Evolutionary conservation across 2,329 filamentous ascomycete genomes (phyloP).

Genomic region (Phaeosphaeria sp.): DNA sequence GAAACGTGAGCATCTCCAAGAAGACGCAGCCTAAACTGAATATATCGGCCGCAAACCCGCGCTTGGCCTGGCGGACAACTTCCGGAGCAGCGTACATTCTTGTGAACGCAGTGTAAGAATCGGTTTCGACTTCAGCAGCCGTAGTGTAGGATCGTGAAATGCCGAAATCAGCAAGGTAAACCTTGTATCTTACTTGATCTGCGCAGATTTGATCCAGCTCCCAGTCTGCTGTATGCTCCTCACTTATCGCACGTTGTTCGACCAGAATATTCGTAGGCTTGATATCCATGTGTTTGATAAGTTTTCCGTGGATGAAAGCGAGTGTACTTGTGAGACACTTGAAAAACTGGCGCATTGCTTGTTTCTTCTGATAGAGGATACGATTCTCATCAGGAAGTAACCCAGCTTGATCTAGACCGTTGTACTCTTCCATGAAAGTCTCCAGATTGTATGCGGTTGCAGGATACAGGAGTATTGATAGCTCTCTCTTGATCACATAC

Average conservation of each 20-base stretch:
- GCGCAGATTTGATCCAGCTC: too few species aligned
- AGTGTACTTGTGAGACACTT: background rate
- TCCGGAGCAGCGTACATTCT: constrained; percentile 6
- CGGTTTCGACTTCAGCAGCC: background rate
- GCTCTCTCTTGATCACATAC: background rate
- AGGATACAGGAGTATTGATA: background rate
- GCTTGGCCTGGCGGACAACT: constrained; percentile 1
- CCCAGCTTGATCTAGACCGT: background rate
- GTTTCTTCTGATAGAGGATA: constrained; percentile 13
- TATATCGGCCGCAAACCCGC: background rate
- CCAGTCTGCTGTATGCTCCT: background rate
- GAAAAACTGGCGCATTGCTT: constrained; percentile 10
- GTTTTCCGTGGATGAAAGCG: constrained; percentile 14
- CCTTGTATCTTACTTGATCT: background rate
- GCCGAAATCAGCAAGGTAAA: constrained; percentile 1
- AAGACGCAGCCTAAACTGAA: constrained; percentile 1
- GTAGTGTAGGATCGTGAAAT: background rate
- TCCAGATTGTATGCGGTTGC: background rate
- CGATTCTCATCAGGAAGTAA: background rate
- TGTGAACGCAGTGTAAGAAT: background rate
- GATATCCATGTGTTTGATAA: constrained; percentile 33
- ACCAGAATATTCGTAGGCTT: constrained; percentile 21
- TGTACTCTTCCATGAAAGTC: background rate
- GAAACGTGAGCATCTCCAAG: background rate
- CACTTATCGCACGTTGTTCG: background rate